Evolutionary conservation across 306 rosid species (phyloP).

Genomic region (Inga leiocalycina): DNA sequence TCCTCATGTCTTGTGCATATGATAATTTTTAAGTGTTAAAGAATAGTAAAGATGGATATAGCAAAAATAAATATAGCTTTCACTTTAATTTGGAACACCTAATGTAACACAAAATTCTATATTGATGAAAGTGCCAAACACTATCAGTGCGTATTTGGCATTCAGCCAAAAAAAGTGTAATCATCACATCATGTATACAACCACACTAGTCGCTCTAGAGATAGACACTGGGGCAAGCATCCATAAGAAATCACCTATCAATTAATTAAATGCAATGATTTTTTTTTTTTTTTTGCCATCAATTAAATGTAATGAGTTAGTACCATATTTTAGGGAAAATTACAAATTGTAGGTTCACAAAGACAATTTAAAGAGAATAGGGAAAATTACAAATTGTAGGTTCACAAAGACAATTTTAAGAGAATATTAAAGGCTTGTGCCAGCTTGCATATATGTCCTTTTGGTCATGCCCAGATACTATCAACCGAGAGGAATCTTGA

Average conservation of each 20-base stretch:
- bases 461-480: slow-evolving; percentile 84
- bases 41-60: no score
- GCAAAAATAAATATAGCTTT: no score
- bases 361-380: not conserved
- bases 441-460: slow-evolving; percentile 75
- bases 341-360: not conserved
- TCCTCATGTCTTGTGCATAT: no score
- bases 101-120: not conserved
- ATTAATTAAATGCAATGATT: not conserved
- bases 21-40: no score
- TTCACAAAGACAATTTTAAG: not conserved
- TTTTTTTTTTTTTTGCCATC: no score
- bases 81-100: no score
- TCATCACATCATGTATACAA: not conserved
- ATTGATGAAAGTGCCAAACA: not conserved
- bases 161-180: not conserved
- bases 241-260: not conserved
- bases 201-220: not conserved
- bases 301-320: not conserved
- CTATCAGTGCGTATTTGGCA: not conserved
- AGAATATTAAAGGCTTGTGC: not conserved
- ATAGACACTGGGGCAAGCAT: not conserved
- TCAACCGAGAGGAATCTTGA: slow-evolving; percentile 80
- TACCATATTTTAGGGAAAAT: not conserved
- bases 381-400: not conserved